phyloP scores from a whole-genome alignment of 1,284 basidiomycete genomes.

The Sanghuangporus sanghuang region DNA sequence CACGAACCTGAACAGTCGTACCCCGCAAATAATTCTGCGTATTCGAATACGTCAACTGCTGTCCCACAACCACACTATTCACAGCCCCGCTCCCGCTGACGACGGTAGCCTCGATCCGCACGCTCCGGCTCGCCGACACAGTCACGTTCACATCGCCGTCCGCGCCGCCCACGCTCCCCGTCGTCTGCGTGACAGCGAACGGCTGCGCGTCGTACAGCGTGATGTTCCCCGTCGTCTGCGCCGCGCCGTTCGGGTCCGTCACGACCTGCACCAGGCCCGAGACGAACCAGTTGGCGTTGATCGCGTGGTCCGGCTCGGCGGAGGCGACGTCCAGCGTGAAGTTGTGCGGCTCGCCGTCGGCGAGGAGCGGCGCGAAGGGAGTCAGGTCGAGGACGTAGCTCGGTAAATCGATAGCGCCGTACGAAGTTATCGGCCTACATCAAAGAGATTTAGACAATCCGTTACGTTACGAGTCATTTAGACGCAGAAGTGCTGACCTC shows the following conservation, averaged over 20 bases:
- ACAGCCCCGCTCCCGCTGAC: slow-evolving; percentile 50
- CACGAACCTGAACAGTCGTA: slow-evolving; percentile 40
- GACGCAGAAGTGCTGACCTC: slow-evolving; percentile 38
- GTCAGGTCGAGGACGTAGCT: slow-evolving; percentile 77
- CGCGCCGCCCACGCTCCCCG: slow-evolving; percentile 33
- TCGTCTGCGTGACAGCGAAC: slow-evolving; percentile 48
- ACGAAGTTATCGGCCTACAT: slow-evolving; percentile 67
- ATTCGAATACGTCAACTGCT: slow-evolving; percentile 49
- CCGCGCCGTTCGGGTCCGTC: slow-evolving; percentile 49
- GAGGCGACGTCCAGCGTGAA: slow-evolving; percentile 71
- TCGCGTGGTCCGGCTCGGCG: slow-evolving; percentile 58
- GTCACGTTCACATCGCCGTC: slow-evolving; percentile 49
- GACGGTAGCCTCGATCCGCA: slow-evolving; percentile 53
- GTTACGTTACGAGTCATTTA: background rate
- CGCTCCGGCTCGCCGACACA: slow-evolving; percentile 46
- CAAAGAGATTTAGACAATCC: background rate
- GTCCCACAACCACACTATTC: slow-evolving; percentile 50
- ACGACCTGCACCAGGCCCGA: slow-evolving; percentile 58
- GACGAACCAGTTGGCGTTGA: slow-evolving; percentile 74
- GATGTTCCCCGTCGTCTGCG: slow-evolving; percentile 64
- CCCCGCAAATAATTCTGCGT: slow-evolving; percentile 49
- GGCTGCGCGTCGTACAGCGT: slow-evolving; percentile 49
- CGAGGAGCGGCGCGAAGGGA: slow-evolving; percentile 68
- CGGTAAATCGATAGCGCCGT: slow-evolving; percentile 73
- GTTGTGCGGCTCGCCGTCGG: slow-evolving; percentile 62